A percentile compares a stretch with the other conserved stretches of the same genome.
Evolutionary conservation across 2,329 filamentous ascomycete species (phyloP).

Genomic region (Clarireedia hainanense): DNA sequence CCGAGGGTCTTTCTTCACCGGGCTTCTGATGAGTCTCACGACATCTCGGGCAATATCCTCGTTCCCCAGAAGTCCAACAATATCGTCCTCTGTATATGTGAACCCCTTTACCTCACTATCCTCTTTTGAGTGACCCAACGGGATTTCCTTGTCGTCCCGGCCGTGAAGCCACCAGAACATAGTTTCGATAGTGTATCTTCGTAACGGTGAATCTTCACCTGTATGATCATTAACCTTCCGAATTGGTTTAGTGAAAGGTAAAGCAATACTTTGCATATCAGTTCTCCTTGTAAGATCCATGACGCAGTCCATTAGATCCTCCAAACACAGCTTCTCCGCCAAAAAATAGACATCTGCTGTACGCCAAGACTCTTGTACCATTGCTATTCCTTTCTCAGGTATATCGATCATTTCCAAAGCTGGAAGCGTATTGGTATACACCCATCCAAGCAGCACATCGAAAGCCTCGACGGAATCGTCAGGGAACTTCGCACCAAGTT

Average conservation of each 20-base stretch:
- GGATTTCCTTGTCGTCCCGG: neutral
- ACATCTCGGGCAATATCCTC: neutral
- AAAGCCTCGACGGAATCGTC: slow-evolving; percentile 12
- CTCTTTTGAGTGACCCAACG: no score
- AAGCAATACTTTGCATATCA: neutral
- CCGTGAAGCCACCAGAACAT: neutral
- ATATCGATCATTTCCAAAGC: neutral
- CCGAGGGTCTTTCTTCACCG: neutral
- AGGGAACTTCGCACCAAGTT: slow-evolving; percentile 2
- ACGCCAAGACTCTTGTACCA: neutral
- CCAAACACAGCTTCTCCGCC: neutral
- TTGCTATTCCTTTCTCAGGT: neutral
- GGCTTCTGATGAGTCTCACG: neutral
- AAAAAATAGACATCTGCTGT: neutral
- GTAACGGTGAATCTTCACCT: neutral
- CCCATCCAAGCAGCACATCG: neutral
- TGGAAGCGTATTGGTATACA: neutral
- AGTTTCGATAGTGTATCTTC: neutral
- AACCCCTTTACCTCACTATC: neutral
- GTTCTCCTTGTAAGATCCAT: neutral
- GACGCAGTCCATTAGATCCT: neutral
- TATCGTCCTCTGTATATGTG: neutral
- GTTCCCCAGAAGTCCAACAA: neutral
- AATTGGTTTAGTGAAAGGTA: neutral
- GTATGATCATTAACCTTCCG: neutral